Conservation (phyloP, 495 filamentous ascomycete species). For the Neurospora africana region DNA sequence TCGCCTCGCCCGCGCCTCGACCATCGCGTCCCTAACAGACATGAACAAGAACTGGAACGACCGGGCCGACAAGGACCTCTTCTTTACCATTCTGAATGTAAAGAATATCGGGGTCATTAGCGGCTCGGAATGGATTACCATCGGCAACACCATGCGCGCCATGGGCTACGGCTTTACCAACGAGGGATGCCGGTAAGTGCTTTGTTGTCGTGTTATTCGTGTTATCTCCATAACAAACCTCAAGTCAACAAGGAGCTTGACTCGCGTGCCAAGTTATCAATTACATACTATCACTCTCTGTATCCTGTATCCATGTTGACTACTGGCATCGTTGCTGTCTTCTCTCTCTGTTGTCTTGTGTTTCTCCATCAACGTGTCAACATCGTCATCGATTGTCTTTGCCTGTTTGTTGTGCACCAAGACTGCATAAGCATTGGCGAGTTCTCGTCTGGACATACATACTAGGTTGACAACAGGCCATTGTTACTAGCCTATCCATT, state of each 20-base stretch:
- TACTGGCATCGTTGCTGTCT: constrained; percentile 1
- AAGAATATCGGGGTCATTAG: constrained; percentile 46
- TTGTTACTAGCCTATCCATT: neutral
- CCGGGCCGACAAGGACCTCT: constrained; percentile 42
- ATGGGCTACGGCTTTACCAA: constrained; percentile 44
- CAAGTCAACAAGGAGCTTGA: neutral
- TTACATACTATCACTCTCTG: neutral
- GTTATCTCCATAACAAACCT: neutral
- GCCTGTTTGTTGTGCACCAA: neutral
- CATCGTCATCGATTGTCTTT: neutral
- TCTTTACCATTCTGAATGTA: constrained; percentile 44
- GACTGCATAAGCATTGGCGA: neutral
- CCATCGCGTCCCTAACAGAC: constrained; percentile 1
- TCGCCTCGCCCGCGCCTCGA: neutral
- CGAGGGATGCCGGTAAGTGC: constrained; percentile 42
- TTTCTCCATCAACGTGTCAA: neutral
- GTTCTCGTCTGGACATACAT: neutral
- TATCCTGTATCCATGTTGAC: neutral
- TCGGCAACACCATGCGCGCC: constrained; percentile 40
- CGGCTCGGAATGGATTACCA: constrained; percentile 41
- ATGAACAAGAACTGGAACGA: constrained; percentile 47
- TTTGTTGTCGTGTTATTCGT: constrained; percentile 1
- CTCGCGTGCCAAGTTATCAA: neutral
- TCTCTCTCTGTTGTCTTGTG: neutral
- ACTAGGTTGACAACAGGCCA: neutral